Base-by-base conservation (phyloP, 2,329 filamentous ascomycete species). In the Pseudopithomyces maydicus region DNA sequence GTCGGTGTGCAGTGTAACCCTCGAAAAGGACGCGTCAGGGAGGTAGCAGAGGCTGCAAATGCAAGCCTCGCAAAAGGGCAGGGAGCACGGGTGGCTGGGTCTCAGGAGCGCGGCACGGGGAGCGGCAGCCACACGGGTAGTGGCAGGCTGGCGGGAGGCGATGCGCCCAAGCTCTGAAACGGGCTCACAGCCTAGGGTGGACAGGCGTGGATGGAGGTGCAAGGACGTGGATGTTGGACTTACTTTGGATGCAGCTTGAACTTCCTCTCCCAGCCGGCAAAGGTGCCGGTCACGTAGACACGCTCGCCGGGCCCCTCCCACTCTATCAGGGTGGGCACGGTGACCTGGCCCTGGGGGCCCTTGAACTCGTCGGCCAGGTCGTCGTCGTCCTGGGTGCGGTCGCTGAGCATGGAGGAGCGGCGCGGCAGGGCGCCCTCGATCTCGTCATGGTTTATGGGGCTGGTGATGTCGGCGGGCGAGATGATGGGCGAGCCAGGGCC, bases 261-360 rank as follows among this genome's bases (percentile, higher is more conserved):
- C 79, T 98, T 98, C 74, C 90, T 89, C 78, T 96, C 92, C 95
- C 95, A 99, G 26, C 94, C 91, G 68, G 96, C 96, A 73, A 98
- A 97, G 19, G 95, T 98, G 63, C 94, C 94, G 0, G 95, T 99
- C 44, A 99, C 92, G 75, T 97, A 99, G 62, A 98, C 87, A 77
- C 93, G 96, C 56, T 96, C 90, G 56, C 91, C 93, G 51, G 87
- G 87, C 8, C 86, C 85, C 63, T 85, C 85, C 95, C 95, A 99
- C 77, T 96, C 90, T 56, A 99, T 87, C 56, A 85, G 81, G 1
- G 91, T 96, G 1, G 92, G 91, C 41, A 98, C 90, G 7, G 90
- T 90, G 38, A 90, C 89, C 60, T 88, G 85, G 68, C 91, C 88
- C 33, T 90, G 86, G 19, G 79, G 74, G 56, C 77, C 79, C 38